A percentile compares a stretch with the other conserved stretches of the same genome.
Evolutionary conservation across 352 stramenopile genomes (phyloP).

Genomic region (Phytophthora agathidicida): DNA sequence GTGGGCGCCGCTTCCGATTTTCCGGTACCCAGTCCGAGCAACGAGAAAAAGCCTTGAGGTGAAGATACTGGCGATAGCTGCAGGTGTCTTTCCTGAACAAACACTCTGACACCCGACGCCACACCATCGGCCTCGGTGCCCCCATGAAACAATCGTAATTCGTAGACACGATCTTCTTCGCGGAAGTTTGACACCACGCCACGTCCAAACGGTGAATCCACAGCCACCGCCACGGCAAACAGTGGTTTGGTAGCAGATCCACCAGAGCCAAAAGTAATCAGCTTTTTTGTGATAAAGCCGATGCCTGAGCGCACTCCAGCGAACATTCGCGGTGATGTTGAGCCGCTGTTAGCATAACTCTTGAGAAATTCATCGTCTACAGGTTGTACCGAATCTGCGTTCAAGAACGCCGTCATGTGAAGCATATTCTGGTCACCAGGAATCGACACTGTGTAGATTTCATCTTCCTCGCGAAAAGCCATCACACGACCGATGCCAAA

Average conservation of each 20-base stretch:
- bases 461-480: slow-evolving; percentile 67
- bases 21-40: slow-evolving; percentile 49
- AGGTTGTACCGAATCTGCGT: slow-evolving; percentile 50
- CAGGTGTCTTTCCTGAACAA: slow-evolving; percentile 64
- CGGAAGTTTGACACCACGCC: slow-evolving; percentile 75
- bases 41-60: slow-evolving; percentile 73
- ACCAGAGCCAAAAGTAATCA: slow-evolving; percentile 76
- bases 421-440: slow-evolving; percentile 45
- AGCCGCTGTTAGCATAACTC: slow-evolving; percentile 27
- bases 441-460: slow-evolving; percentile 74
- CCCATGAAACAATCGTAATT: slow-evolving; percentile 61
- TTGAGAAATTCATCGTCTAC: slow-evolving; percentile 42
- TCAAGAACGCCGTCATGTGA: slow-evolving; percentile 52
- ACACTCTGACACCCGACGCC: slow-evolving; percentile 32
- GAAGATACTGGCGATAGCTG: slow-evolving; percentile 58
- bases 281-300: slow-evolving; percentile 82
- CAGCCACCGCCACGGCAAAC: slow-evolving; percentile 55
- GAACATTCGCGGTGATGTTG: slow-evolving; percentile 72
- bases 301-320: slow-evolving; percentile 71
- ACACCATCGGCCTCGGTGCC: slow-evolving; percentile 37
- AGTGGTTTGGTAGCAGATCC: slow-evolving; percentile 49
- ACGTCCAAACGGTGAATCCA: slow-evolving; percentile 81
- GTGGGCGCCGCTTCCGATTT: slow-evolving; percentile 24
- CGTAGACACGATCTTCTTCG: slow-evolving; percentile 64
- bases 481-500: slow-evolving; percentile 78